Percentiles rank a stretch among this genome's conserved stretches.
Evolutionary conservation across 2,329 filamentous ascomycete species (phyloP).

Genomic region (Verticillium zaregamsianum): DNA sequence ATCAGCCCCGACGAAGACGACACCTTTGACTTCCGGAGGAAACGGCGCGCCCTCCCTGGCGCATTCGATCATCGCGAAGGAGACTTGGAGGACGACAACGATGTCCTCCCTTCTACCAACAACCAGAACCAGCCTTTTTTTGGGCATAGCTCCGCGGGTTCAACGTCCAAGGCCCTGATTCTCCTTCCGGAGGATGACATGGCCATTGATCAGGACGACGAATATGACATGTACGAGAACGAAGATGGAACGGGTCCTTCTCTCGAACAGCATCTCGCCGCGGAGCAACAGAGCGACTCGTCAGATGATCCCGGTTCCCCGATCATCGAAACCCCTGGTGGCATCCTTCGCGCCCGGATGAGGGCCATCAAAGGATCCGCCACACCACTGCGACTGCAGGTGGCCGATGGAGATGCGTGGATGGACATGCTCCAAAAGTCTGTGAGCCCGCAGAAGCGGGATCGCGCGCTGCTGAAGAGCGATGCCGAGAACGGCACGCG

Average conservation of each 20-base stretch:
- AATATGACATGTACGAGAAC: conserved; percentile 71
- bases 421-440: conserved; percentile 90
- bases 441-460: conserved; percentile 88
- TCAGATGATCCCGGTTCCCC: conserved; percentile 44
- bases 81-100: conserved; percentile 49
- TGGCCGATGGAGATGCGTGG: conserved; percentile 78
- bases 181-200: conserved; percentile 58
- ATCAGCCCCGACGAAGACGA: conserved; percentile 37
- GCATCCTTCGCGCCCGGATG: conserved; percentile 60
- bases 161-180: conserved; percentile 58
- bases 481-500: conserved; percentile 42
- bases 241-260: conserved; percentile 76
- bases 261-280: conserved; percentile 65
- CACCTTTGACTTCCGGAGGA: conserved; percentile 52
- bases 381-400: conserved; percentile 55
- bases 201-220: conserved; percentile 57
- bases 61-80: conserved; percentile 67
- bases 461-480: conserved; percentile 67
- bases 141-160: conserved; percentile 86
- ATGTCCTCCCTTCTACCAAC: conserved; percentile 37
- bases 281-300: conserved; percentile 59
- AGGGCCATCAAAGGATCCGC: conserved; percentile 57
- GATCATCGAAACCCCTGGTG: conserved; percentile 51
- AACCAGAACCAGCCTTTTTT: conserved; percentile 73
- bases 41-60: conserved; percentile 61